Percentiles rank a stretch among this genome's conserved stretches.
Conservation (phyloP, 2,329 filamentous ascomycete species). For the Dissoconium aciculare region DNA sequence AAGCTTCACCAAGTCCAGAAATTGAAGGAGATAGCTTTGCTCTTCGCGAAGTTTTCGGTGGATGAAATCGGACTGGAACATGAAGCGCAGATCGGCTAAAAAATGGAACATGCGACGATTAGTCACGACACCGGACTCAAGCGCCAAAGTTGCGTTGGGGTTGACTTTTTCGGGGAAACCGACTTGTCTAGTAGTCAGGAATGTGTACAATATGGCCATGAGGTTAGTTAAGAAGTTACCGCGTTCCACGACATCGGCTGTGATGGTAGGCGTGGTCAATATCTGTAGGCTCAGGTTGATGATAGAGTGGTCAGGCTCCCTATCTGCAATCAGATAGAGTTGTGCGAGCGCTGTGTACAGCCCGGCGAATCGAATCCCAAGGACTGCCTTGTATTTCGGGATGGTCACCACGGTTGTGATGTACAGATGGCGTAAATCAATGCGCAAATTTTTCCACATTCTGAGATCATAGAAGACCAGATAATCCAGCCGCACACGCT, state of each 20-base stretch:
- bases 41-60: slow-evolving; percentile 72
- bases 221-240: slow-evolving; percentile 93
- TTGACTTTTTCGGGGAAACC: slow-evolving; percentile 84
- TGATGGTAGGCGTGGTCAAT: slow-evolving; percentile 91
- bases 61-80: slow-evolving; percentile 77
- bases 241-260: slow-evolving; percentile 82
- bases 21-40: slow-evolving; percentile 79
- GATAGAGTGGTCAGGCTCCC: slow-evolving; percentile 94
- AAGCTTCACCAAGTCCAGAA: slow-evolving; percentile 85
- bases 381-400: slow-evolving; percentile 85
- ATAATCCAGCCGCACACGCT: slow-evolving; percentile 82
- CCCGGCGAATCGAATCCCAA: slow-evolving; percentile 85
- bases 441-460: slow-evolving; percentile 91
- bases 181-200: slow-evolving; percentile 88
- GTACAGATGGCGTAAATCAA: slow-evolving; percentile 81
- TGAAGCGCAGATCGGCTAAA: slow-evolving; percentile 83
- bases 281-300: slow-evolving; percentile 96
- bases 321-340: slow-evolving; percentile 85
- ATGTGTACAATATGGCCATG: slow-evolving; percentile 93
- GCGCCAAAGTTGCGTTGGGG: slow-evolving; percentile 71
- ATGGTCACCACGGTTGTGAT: slow-evolving; percentile 94
- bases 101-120: slow-evolving; percentile 96
- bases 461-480: slow-evolving; percentile 86
- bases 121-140: slow-evolving; percentile 86
- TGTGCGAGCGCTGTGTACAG: slow-evolving; percentile 89